These are phyloP conservation scores for Austropuccinia psidii DNA, from an alignment of 1,284 basidiomycete species.

Conservation along the genomic window DNA sequence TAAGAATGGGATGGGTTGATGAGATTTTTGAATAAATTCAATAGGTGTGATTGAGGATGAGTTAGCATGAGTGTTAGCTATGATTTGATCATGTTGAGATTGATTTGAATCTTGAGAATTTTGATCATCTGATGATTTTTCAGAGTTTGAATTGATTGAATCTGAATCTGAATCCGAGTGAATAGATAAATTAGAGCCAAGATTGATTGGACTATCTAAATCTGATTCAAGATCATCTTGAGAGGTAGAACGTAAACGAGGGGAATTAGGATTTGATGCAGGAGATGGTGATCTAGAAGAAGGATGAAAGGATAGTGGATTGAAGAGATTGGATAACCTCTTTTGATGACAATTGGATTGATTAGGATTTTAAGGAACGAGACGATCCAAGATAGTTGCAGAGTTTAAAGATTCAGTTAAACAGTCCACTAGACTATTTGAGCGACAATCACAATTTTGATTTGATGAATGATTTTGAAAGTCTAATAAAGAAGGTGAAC, in stretches of 20 bases:
- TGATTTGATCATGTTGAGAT: background rate
- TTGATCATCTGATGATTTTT: background rate
- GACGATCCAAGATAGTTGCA: too few species aligned
- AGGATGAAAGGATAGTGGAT: background rate
- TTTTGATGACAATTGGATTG: constrained; percentile 19
- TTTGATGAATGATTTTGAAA: too few species aligned
- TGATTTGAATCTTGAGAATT: background rate
- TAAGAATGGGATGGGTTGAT: constrained; percentile 28
- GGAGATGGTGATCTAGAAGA: constrained; percentile 20
- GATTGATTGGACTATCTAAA: background rate
- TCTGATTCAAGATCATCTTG: background rate
- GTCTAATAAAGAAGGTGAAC: too few species aligned
- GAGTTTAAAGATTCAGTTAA: too few species aligned
- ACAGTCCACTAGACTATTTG: too few species aligned
- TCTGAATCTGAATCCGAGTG: constrained; percentile 23
- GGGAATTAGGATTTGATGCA: background rate
- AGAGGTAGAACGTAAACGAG: background rate
- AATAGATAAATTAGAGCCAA: too few species aligned
- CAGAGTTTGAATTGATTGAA: constrained; percentile 11
- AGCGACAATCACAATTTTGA: too few species aligned
- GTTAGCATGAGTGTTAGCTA: constrained; percentile 31
- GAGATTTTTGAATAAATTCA: constrained; percentile 19
- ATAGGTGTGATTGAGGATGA: constrained; percentile 23
- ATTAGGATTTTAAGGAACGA: too few species aligned
- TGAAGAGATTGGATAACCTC: constrained; percentile 23